Evolutionary conservation across 2,329 filamentous ascomycete species (phyloP).

Genomic region (Alternaria arborescens): DNA sequence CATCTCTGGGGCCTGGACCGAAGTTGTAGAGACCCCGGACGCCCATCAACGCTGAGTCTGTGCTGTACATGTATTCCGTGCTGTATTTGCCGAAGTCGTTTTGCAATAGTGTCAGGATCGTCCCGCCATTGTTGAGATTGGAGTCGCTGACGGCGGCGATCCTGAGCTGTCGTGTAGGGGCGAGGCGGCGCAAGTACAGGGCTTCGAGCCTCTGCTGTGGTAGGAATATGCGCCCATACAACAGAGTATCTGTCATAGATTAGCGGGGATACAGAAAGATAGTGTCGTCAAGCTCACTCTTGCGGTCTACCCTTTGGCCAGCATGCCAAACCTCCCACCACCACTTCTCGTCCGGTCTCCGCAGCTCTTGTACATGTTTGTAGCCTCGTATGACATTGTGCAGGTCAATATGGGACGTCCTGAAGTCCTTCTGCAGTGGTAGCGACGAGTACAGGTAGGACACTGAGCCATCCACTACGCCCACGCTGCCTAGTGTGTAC

Average conservation of each 20-base stretch:
- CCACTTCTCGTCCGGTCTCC: slow-evolving; percentile 59
- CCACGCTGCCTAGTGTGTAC: slow-evolving; percentile 88
- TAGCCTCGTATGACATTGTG: slow-evolving; percentile 83
- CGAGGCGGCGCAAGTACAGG: slow-evolving; percentile 79
- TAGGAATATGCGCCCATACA: slow-evolving; percentile 82
- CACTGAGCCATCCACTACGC: slow-evolving; percentile 93
- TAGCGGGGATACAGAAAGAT: slow-evolving; percentile 24
- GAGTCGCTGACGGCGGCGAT: slow-evolving; percentile 80
- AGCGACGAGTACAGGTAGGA: slow-evolving; percentile 95
- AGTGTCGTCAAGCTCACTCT: slow-evolving; percentile 46
- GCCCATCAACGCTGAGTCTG: slow-evolving; percentile 88
- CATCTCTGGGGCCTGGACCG: slow-evolving; percentile 70
- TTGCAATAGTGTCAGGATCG: slow-evolving; percentile 75
- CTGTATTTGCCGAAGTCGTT: slow-evolving; percentile 89
- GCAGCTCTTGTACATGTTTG: slow-evolving; percentile 74
- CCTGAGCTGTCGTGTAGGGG: slow-evolving; percentile 79
- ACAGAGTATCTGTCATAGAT: slow-evolving; percentile 62
- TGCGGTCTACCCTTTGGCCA: slow-evolving; percentile 60
- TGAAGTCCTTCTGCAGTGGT: slow-evolving; percentile 71
- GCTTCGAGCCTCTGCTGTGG: slow-evolving; percentile 88
- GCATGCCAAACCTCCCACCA: slow-evolving; percentile 64
- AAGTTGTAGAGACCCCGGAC: slow-evolving; percentile 94
- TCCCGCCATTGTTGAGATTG: slow-evolving; percentile 76
- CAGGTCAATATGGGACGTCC: slow-evolving; percentile 78
- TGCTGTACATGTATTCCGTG: slow-evolving; percentile 88